Evolutionary conservation across 148 eudicot species (phyloP).

Genomic region (Vaccinium darrowii): DNA sequence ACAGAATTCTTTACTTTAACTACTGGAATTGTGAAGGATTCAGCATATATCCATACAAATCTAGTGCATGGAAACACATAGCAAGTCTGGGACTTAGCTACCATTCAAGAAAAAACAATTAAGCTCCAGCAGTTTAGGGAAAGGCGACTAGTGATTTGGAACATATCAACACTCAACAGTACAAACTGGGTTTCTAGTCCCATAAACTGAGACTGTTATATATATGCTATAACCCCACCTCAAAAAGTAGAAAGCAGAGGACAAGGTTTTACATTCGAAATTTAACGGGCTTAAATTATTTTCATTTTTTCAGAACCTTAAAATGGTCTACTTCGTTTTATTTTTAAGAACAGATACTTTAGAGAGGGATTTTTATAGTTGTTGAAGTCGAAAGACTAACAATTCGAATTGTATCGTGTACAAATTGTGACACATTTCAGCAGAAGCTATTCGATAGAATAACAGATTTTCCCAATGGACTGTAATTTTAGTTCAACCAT

Average conservation of each 20-base stretch:
- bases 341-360: neutral
- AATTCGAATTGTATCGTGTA: no score
- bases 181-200: neutral
- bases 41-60: neutral
- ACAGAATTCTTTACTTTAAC: neutral
- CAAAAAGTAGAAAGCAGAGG: neutral
- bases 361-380: neutral
- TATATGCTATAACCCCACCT: neutral
- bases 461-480: no score
- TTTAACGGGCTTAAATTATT: no score
- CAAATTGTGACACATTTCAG: no score
- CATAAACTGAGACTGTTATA: neutral
- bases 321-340: neutral
- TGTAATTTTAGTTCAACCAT: neutral
- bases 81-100: neutral
- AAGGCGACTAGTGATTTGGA: neutral
- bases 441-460: no score
- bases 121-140: neutral
- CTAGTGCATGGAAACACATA: neutral
- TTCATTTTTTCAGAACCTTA: no score
- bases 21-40: neutral
- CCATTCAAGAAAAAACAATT: neutral
- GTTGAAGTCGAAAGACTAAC: neutral
- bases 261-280: no score
- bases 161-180: neutral